Evolutionary conservation across 176 grass and related monocot species (phyloP), one percentile per base, ranked within the genome.

Genomic region (Triticum turgidum): DNA sequence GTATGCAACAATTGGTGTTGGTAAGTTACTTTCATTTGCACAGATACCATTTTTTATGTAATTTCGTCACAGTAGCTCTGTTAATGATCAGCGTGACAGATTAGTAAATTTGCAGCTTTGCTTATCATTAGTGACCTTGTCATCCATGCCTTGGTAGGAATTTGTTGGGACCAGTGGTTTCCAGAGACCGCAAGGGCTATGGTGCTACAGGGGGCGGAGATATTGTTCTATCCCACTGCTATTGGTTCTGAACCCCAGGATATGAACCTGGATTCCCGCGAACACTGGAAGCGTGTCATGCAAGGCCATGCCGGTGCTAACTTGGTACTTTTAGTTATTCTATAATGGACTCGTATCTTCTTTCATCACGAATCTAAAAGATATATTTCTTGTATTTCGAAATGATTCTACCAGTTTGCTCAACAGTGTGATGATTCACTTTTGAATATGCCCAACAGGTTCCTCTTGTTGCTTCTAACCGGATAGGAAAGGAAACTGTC

Each of bases 151-250:
- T 41, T 81, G 20, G 39, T 81, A 98, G 97, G 86, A 80, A 96
- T 98, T 77, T 98, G 94, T 59, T 98, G 92, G 97, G 97, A 98
- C 83, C 97, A 96, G 73, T 96, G 94, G 97, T 96, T 98, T 83
- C 94, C 97, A 20, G 97, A 98, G 85, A 89, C 88, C 61, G 97
- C 97, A 80, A 91, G 97, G 80, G 87, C 92, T 33, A 98, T 98
- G 97, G 92, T 80, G 44, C 88, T 96, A 85, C 88, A 96, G 80
- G 97, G 94, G 41, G 97, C 92, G 0, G 94, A 98, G 74, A 69
- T 98, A 78, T 80, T 98, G 65, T 87, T 98, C 24, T 96, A 94
- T 73, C 93, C 97, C 45, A 98, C 97, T 58, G 94, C 97, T 29
- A 98, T 98, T 70, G 94, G 94, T 79, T 94, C 97, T 80, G 94